Base-by-base conservation (phyloP, 2,329 filamentous ascomycete species). In the Xylaria sp. region DNA sequence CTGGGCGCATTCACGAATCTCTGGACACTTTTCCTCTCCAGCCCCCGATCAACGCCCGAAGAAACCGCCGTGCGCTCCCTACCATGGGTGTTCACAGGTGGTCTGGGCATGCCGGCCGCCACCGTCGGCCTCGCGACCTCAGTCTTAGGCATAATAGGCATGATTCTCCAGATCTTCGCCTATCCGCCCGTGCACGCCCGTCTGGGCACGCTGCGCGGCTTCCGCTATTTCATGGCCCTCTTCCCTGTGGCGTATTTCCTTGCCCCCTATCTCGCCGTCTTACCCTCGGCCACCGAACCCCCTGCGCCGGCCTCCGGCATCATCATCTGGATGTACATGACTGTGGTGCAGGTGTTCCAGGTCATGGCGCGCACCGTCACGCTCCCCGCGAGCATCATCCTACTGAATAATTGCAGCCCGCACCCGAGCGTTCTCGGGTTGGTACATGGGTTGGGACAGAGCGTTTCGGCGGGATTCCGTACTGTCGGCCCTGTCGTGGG, bases 351-450 rank as follows among this genome's bases (percentile, higher is more conserved):
- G 1, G 83, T 88, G 18, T 78, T 94, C 9, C 92, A 94, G 76
- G 92, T 94, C 18, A 83, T 90, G 3, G 92, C 90, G 0, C 85
- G 92, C 33, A 95, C 92, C 0, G 93, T 94, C 74, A 86, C 86
- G 0, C 79, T 88, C 9, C 87, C 87, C 0, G 86, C 86, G 3
- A 87, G 85, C 75, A 87, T 88, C 43, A 88, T 90, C 65, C 78
- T 90, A 9, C 80, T 90, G 52, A 90, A 89, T 73, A 89, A 90
- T 74, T 86, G 86, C 73, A 86, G 85, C 48, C 88, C 88, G 0
- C 86, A 89, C 72, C 86, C 86, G 0, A 86, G 83, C 56, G 86
- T 89, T 2, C 78, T 90, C 18, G 88, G 87, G 0, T 87, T 87
- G 0, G 84, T 90, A 10, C 87, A 88, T 67, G 86, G 86, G 6